Evolutionary conservation across 768 basidiomycete genomes (phyloP).

Genomic region (Boletus tomentosulus): DNA sequence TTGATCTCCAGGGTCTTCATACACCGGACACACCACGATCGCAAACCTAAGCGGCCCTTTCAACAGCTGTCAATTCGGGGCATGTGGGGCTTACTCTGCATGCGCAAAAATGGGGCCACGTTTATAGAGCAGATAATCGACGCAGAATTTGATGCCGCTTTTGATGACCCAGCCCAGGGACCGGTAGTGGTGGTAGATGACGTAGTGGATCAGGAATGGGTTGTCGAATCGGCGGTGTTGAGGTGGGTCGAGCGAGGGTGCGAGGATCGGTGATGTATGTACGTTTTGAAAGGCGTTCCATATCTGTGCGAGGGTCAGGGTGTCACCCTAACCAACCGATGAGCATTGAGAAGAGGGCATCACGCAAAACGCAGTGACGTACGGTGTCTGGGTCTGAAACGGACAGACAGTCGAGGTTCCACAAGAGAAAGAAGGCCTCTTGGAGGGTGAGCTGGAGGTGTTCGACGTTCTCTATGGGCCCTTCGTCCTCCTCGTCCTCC

Average conservation of each 20-base stretch:
- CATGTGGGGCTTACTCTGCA: slow-evolving; percentile 68
- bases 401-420: slow-evolving; percentile 80
- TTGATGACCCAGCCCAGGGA: slow-evolving; percentile 97
- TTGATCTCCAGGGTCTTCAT: slow-evolving; percentile 77
- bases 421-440: slow-evolving; percentile 86
- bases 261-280: slow-evolving; percentile 39
- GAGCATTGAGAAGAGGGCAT: not conserved
- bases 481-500: slow-evolving; percentile 41
- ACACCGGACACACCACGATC: slow-evolving; percentile 84
- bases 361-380: slow-evolving; percentile 18
- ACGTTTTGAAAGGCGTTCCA: slow-evolving; percentile 63
- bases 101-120: slow-evolving; percentile 93
- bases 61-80: not conserved
- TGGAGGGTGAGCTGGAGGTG: slow-evolving; percentile 87
- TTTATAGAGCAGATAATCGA: slow-evolving; percentile 91
- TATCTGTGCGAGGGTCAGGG: slow-evolving; percentile 53
- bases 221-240: slow-evolving; percentile 67
- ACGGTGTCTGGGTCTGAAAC: slow-evolving; percentile 62
- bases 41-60: slow-evolving; percentile 61
- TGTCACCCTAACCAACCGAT: slow-evolving; percentile 39
- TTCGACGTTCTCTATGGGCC: slow-evolving; percentile 68
- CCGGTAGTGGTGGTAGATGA: slow-evolving; percentile 90
- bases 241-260: slow-evolving; percentile 25
- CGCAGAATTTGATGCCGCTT: slow-evolving; percentile 95
- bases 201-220: slow-evolving; percentile 87